Evolutionary conservation across 305 asterid genomes (phyloP).

Genomic region (Rubia balearica): DNA sequence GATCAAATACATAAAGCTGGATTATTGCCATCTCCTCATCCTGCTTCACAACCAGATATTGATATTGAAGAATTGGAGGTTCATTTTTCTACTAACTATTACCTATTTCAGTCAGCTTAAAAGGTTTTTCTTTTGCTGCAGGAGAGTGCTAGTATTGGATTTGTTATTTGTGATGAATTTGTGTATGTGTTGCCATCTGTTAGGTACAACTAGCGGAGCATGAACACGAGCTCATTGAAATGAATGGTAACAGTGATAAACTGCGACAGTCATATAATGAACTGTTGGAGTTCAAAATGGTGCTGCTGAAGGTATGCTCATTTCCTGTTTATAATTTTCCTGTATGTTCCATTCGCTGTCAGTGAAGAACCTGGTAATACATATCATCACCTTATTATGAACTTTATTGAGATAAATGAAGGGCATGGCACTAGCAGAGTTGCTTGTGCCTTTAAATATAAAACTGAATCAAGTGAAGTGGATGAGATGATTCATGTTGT

Average conservation of each 20-base stretch:
- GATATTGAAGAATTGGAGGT: slow-evolving; percentile 96
- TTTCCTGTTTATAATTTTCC: slow-evolving; percentile 7
- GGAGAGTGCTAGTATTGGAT: slow-evolving; percentile 6
- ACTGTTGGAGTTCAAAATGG: slow-evolving; percentile 96
- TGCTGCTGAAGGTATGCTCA: slow-evolving; percentile 71
- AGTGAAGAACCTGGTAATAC: neutral
- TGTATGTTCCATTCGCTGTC: neutral
- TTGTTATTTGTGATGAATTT: slow-evolving; percentile 5
- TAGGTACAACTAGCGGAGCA: slow-evolving; percentile 87
- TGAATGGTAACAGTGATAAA: slow-evolving; percentile 86
- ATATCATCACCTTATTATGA: neutral
- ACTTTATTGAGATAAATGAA: neutral
- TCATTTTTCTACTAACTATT: slow-evolving; percentile 18
- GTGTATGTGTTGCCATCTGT: neutral
- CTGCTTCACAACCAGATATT: slow-evolving; percentile 69
- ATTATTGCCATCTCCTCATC: slow-evolving; percentile 47
- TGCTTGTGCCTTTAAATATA: neutral
- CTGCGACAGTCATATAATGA: slow-evolving; percentile 85
- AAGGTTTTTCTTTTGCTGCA: slow-evolving; percentile 6
- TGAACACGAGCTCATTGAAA: slow-evolving; percentile 92
- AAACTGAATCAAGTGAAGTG: neutral
- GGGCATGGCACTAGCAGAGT: neutral
- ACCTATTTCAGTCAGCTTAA: slow-evolving; percentile 8
- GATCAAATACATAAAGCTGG: slow-evolving; percentile 92
- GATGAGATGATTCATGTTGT: neutral